These are phyloP conservation scores for Parathielavia hyrcaniae DNA, from an alignment of 495 filamentous ascomycete genomes.

Conservation along the genomic window DNA sequence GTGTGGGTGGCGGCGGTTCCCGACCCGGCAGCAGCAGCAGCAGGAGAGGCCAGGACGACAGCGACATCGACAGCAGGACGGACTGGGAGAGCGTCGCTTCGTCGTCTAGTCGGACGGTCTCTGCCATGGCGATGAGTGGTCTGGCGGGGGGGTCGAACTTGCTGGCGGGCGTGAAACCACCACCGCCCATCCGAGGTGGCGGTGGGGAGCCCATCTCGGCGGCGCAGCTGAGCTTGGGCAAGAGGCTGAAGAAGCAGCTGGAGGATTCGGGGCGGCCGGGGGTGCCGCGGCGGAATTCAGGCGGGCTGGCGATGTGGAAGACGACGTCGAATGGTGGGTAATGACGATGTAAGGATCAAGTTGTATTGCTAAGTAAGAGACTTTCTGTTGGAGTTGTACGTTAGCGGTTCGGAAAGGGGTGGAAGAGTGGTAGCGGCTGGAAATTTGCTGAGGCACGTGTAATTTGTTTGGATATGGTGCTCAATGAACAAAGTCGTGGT, in stretches of 20 bases:
- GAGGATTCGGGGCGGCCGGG: constrained; percentile 26
- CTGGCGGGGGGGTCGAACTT: constrained; percentile 4
- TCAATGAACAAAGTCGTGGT: no score
- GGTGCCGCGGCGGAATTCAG: constrained; percentile 25
- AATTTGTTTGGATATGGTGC: no score
- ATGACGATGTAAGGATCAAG: background rate
- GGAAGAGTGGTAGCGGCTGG: no score
- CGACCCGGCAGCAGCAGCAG: no score
- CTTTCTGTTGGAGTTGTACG: no score
- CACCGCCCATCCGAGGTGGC: constrained; percentile 17
- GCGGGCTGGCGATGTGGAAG: constrained; percentile 26
- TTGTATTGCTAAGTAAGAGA: no score
- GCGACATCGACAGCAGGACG: constrained; percentile 28
- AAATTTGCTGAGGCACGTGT: no score
- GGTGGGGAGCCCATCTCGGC: constrained; percentile 38
- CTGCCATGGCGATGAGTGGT: constrained; percentile 9
- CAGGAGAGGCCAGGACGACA: constrained; percentile 10
- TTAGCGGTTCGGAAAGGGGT: no score
- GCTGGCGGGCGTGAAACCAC: constrained; percentile 17
- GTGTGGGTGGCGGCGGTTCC: background rate
- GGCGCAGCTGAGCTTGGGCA: constrained; percentile 42
- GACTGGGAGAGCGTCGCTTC: constrained; percentile 35
- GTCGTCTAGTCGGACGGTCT: constrained; percentile 9
- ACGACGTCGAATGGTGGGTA: background rate
- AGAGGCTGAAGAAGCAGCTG: constrained; percentile 40